Conservation (phyloP, 306 rosid species). For the Oemleria cerasiformis region DNA sequence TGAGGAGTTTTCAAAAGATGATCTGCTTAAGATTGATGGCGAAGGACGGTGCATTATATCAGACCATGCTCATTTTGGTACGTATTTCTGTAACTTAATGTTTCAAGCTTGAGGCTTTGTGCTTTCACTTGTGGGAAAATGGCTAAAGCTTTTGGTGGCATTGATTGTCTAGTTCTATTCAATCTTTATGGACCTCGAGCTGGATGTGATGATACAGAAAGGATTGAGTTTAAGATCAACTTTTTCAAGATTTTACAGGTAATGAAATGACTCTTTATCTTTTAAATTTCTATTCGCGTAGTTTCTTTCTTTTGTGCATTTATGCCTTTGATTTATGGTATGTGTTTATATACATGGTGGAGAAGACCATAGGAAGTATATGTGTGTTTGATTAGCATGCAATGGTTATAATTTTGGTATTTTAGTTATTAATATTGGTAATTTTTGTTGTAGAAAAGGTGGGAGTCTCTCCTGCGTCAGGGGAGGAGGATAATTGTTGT, state of each 20-base stretch:
- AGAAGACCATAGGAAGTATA: too few relatives aligned
- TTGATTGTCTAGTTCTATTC: constrained; percentile 62
- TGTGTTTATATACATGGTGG: too few relatives aligned
- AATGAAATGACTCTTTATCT: constrained; percentile 13
- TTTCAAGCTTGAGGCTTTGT: not conserved
- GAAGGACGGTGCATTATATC: constrained; percentile 85
- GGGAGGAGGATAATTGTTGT: constrained; percentile 77
- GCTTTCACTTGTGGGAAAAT: constrained; percentile 1
- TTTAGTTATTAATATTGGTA: constrained; percentile 35
- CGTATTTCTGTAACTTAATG: constrained; percentile 6
- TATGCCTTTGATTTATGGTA: not conserved
- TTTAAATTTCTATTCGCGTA: not conserved
- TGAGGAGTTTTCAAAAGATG: constrained; percentile 61
- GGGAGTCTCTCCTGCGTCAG: constrained; percentile 65
- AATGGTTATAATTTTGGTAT: not conserved
- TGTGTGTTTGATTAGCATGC: not conserved
- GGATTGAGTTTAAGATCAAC: constrained; percentile 65
- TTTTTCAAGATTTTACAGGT: constrained; percentile 82
- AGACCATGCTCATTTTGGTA: constrained; percentile 87
- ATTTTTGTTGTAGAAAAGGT: constrained; percentile 70
- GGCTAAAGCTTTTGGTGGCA: constrained; percentile 24
- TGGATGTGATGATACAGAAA: constrained; percentile 64
- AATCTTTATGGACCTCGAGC: constrained; percentile 93
- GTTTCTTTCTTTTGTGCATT: not conserved
- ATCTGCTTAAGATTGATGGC: constrained; percentile 68